Evolutionary conservation across 345 rosid genomes (phyloP).

Genomic region (Barbarea vulgaris): DNA sequence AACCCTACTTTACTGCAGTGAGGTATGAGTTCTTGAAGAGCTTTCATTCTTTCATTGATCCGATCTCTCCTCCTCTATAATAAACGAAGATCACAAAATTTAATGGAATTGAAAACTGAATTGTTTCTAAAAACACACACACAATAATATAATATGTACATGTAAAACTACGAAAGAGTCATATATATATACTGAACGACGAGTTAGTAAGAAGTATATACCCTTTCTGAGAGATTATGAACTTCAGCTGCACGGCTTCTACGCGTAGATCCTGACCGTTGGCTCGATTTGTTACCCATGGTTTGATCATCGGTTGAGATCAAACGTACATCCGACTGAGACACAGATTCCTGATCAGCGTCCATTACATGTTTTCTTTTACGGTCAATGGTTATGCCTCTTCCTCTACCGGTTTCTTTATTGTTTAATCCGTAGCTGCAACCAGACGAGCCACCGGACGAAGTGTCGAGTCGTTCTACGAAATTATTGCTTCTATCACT

Average conservation of each 20-base stretch:
- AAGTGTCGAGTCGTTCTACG: conserved; percentile 54
- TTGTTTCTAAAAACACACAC: not conserved
- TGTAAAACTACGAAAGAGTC: not conserved
- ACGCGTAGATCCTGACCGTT: conserved; percentile 54
- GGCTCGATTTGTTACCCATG: conserved; percentile 49
- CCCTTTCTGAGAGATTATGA: conserved; percentile 79
- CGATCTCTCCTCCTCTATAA: conserved; percentile 82
- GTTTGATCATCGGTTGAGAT: conserved; percentile 44
- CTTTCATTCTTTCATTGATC: conserved; percentile 89
- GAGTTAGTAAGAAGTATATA: not conserved
- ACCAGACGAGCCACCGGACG: conserved; percentile 77
- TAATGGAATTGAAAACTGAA: not conserved
- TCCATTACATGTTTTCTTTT: conserved; percentile 59
- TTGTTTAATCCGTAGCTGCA: conserved; percentile 55
- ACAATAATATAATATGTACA: not conserved
- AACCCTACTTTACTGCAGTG: conserved; percentile 82
- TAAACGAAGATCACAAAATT: not conserved
- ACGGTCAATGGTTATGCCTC: conserved; percentile 40
- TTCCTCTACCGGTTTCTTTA: conserved; percentile 49
- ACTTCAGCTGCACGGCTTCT: conserved; percentile 76
- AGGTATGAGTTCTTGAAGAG: conserved; percentile 92
- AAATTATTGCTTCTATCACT: conserved; percentile 50
- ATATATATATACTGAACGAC: not conserved
- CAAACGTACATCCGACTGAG: conserved; percentile 57
- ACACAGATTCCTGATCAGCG: conserved; percentile 58